Evolutionary conservation across 306 rosid species (phyloP), one percentile per base, ranked within the genome.

Genomic region (Sesbania bispinosa): DNA sequence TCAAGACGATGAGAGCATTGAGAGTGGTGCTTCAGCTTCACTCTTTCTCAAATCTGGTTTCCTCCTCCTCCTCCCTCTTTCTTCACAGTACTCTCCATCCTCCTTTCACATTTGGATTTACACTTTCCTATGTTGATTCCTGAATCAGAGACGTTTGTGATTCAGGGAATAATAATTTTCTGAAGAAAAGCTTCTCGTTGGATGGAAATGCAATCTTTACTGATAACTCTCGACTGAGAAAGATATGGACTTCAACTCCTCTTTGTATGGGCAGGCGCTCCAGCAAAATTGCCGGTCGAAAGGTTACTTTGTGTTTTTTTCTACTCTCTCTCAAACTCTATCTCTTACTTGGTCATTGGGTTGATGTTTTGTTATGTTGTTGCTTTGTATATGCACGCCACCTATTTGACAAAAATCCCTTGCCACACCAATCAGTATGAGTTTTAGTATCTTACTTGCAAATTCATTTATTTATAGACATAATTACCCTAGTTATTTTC

Each of bases 221-320:
- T 39, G 3, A 67, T 71, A 52, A 71, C 19, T 60, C 35, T 77
- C 68, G 30, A 58, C 38, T 45, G 9, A 83, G 87, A 77, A 80
- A 57, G 62, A 84, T 93, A 74, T 79, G 85, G 86, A 80, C 90
- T 36, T 67, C 69, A 77, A 69, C 86, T 77, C 89, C 92, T 46
- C 75, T 90, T 65, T 88, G 82, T 68, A 88, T 93, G 98, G 98
- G 98, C 36, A 83, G 97, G 51, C 97, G 98, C 65, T 93, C 98
- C 71, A 32, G 88, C 85, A 93, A 90, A 79, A 90, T 93, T 26
- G 98, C 96, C n/a, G 94, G 97, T 39, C 73, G 98, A 85, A 93
- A 90, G 98, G 98, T 88, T 23, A 0, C 51, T 54, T 32, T n/a
- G n/a, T n/a, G n/a, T n/a, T n/a, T 38, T 4, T 3, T 23, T 66